Percentiles rank a stretch among this genome's conserved stretches.
Conservation (phyloP, 257 asterid genomes). For the Solanum sparsipilum region DNA sequence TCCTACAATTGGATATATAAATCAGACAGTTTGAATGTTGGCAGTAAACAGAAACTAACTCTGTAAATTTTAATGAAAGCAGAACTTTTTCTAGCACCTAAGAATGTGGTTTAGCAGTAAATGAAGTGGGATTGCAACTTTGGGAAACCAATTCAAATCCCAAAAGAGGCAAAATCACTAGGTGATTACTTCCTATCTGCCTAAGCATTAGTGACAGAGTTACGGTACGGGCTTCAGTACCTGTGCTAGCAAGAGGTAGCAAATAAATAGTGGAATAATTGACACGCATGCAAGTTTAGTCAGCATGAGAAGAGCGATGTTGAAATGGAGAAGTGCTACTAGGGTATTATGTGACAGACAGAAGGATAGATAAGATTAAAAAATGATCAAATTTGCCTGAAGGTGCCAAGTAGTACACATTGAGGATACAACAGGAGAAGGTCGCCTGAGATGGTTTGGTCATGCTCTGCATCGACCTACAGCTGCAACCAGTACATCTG, state of each 20-base stretch:
- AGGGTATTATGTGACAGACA: background rate
- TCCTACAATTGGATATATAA: conserved; percentile 35
- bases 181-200: background rate
- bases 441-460: background rate
- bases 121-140: background rate
- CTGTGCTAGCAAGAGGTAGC: background rate
- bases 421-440: background rate
- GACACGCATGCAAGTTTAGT: background rate
- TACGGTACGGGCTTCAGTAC: background rate
- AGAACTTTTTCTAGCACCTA: background rate
- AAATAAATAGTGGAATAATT: background rate
- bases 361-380: background rate
- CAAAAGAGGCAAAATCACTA: background rate
- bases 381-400: background rate
- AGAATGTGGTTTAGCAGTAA: background rate
- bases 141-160: background rate
- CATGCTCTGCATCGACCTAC: background rate
- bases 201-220: background rate
- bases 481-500: background rate
- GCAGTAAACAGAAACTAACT: background rate
- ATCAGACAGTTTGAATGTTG: background rate
- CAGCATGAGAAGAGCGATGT: background rate
- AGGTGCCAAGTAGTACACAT: background rate
- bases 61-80: background rate
- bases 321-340: background rate